Base-by-base conservation (phyloP, 2,329 filamentous ascomycete genomes). In the Verticillium zaregamsianum region DNA sequence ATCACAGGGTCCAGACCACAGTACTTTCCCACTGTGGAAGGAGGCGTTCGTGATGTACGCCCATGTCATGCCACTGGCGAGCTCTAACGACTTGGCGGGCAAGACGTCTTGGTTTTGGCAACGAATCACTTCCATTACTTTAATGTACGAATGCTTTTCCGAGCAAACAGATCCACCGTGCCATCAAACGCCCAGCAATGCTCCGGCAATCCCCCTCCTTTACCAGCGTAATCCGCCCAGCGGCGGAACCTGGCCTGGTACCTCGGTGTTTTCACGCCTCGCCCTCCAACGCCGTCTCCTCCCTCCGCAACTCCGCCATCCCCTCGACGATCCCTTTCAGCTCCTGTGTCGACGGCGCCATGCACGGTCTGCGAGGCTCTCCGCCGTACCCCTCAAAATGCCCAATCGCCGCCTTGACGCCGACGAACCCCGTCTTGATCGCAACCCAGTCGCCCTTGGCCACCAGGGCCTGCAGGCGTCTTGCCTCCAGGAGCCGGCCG, bases 401-500 rank as follows among this genome's bases (percentile, higher is more conserved):
- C 28, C 73, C 74, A 68, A 81, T 69, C 7, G 77, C 78, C 35
- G 76, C 77, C 72, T 82, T 82, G 62, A 81, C 79, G 35, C 79
- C 79, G 4, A 79, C 77, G 64, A 82, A 81, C 4, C 79, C 79
- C n/a, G 77, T 79, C 69, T 74, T 74, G 65, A 81, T 81, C 60
- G 78, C 78, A 54, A 76, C 64, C 78, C 83, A 76, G 72, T 81
- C 73, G 61, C 77, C 70, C 68, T 75, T 69, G 68, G 84, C 74
- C 63, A 83, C 69, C 66, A 76, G 65, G 60, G 75, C 87, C 74
- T 79, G 77, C 63, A 79, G 66, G 33, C 69, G 66, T n/a, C 82
- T 79, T 2, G 88, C 88, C 68, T 89, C 83, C 14, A 79, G 74
- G 8, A 72, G 61, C 62, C 84, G 79, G 32, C 88, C 89, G n/a